Evolutionary conservation across 805 yeast species (phyloP), one percentile per base, ranked within the genome.

Genomic region (Starmerella apis): DNA sequence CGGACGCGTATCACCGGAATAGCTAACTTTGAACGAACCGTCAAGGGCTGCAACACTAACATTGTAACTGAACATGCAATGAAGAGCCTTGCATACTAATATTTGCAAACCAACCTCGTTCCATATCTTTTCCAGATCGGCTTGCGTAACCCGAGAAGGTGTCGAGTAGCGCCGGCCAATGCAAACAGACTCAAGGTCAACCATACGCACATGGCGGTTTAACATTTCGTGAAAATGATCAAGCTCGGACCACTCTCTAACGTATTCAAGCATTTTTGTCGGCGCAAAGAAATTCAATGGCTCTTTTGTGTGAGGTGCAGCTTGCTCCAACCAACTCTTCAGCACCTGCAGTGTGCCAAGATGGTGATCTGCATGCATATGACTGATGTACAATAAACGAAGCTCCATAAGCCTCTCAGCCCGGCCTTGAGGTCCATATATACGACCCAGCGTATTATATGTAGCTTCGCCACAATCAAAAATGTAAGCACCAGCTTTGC

Each of bases 391-490:
- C 19, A 90, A 69, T 48, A 85, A 51, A 28, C 74, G 68, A 50
- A 88, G 66, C 59, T 88, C 94, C 36, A 66, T 56, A 54, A 88
- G 71, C 2, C 83, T 65, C 20, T 62, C 60, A 2, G 60, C 59
- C 1, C 70, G 55, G 16, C 73, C 72, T 1, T 68, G 68, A 9
- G 71, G 68, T 0, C 80, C 80, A 54, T 78, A 78, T 50, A 77
- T 70, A 56, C 97, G 75, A 28, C 68, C 63, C 53, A 92, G 65
- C 0, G 84, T 68, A 1, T 94, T 95, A 20, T 82, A 59, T 0
- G 97, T 86, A 52, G 86, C 87, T 63, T 92, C 99, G 16, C 99
- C 99, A n/a, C 92, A 95, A 66, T 92, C 99, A 32, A 92, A 67
- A 20, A 92, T 58, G 0, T 84, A 63, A 2, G 81, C 65, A 55